Base-by-base conservation (phyloP, 208 protist species). In the Endotrypanum monterogeii region DNA sequence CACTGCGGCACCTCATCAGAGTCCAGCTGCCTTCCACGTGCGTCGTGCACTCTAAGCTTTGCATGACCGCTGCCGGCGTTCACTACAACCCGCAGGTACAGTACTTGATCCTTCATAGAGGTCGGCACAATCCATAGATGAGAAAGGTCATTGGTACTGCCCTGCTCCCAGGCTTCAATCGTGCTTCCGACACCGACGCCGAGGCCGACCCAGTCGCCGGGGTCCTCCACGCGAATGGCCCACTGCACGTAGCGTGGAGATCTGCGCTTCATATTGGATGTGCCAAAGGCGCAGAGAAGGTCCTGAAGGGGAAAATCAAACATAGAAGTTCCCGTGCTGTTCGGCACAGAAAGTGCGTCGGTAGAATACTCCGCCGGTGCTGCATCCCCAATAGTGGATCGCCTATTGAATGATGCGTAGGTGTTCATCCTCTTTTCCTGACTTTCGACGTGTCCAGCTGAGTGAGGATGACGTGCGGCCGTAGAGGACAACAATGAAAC, bases 181-280 rank as follows among this genome's bases (percentile, higher is more conserved):
- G 82, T 85, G 41, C 76, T 81, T 51, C 92, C 92, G 35, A 96
- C 92, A 25, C 92, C 92, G 11, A 95, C 92, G 32, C 92, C 92
- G 67, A 96, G 84, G 61, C 89, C 92, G 0, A 96, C 90, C 92
- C 92, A 96, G 63, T 94, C 90, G 11, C 92, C 92, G 0, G 88
- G 83, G 48, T 96, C 87, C 14, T 94, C 87, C 7, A 96, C 76
- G 9, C 85, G 83, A 51, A 96, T 71, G 14, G 84, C 60, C 88
- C 89, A 96, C 78, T 94, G 84, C 12, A 83, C 67, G 61, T 77
- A 78, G 20, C 78, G 82, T 35, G 68, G 73, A 8, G 67, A 62
- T 1, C 72, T 63, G 46, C 58, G 60, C 48, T 84, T 73, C 56
- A 67, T 41, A 35, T 78, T 78, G 30, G 66, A 71, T 18, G 67